phyloP scores from a whole-genome alignment of 2,329 filamentous ascomycete species.

The Thelonectria olida region DNA sequence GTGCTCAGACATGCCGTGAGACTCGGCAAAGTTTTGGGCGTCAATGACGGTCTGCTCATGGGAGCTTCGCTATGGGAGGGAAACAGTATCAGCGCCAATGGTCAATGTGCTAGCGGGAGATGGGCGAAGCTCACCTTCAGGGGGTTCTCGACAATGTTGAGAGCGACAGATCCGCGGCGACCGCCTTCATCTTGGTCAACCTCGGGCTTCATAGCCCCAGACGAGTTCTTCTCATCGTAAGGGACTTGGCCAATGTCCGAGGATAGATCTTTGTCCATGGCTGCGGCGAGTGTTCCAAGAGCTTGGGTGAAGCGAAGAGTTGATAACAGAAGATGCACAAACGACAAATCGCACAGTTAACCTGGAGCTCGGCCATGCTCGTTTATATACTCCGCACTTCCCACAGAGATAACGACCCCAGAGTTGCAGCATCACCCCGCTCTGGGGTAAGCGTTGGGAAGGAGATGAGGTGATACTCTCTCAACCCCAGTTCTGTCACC shows the following conservation, averaged over 20 bases:
- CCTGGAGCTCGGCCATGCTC: not conserved
- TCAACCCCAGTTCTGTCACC: not conserved
- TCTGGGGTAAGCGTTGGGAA: not conserved
- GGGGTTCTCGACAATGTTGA: constrained; percentile 47
- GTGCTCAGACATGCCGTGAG: constrained; percentile 58
- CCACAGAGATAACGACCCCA: not conserved
- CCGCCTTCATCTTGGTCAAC: not conserved
- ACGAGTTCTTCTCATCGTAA: constrained; percentile 21
- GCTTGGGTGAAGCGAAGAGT: not conserved
- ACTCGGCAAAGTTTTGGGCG: constrained; percentile 59
- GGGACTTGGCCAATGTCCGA: not conserved
- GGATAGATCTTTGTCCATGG: constrained; percentile 17
- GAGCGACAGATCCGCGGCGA: constrained; percentile 37
- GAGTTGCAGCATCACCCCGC: not conserved
- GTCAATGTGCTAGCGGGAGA: not conserved
- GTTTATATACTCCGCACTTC: not conserved
- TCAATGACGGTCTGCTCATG: constrained; percentile 42
- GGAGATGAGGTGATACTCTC: not conserved
- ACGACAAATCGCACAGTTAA: not conserved
- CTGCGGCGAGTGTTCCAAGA: not conserved
- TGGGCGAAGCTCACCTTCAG: constrained; percentile 37
- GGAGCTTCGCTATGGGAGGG: constrained; percentile 34
- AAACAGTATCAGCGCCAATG: not conserved
- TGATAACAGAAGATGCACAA: not conserved
- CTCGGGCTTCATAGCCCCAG: not conserved